phyloP scores from a whole-genome alignment of 225 moss, liverwort and hornwort genomes.

The Polytrichum formosum region DNA sequence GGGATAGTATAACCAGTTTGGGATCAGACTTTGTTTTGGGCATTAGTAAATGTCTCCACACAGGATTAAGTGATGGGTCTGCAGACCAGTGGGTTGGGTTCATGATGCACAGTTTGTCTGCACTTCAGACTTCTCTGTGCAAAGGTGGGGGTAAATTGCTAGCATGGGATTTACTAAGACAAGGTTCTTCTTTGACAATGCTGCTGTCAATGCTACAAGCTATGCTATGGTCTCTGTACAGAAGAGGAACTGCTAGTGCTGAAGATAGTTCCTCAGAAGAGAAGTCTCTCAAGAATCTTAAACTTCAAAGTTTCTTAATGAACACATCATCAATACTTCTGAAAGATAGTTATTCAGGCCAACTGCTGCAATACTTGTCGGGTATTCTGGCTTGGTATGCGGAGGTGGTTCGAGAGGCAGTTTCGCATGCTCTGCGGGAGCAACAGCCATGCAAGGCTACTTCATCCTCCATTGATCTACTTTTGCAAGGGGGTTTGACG shows the following conservation, averaged over 20 bases:
- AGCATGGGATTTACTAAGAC: slow-evolving; percentile 91
- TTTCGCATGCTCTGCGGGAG: slow-evolving; percentile 64
- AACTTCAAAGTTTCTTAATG: slow-evolving; percentile 36
- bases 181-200: slow-evolving; percentile 68
- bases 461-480: slow-evolving; percentile 53
- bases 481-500: slow-evolving; percentile 66
- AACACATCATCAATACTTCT: slow-evolving; percentile 32
- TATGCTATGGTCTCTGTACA: slow-evolving; percentile 33
- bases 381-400: slow-evolving; percentile 68
- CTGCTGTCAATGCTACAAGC: slow-evolving; percentile 84
- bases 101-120: slow-evolving; percentile 51
- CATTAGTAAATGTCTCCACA: slow-evolving; percentile 68
- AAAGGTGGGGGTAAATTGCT: slow-evolving; percentile 53
- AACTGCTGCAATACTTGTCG: slow-evolving; percentile 60
- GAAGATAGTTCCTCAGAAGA: slow-evolving; percentile 18
- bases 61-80: slow-evolving; percentile 27
- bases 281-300: slow-evolving; percentile 3
- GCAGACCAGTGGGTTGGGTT: slow-evolving; percentile 63
- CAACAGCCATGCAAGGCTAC: slow-evolving; percentile 50
- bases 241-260: slow-evolving; percentile 14
- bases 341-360: slow-evolving; percentile 43
- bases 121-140: slow-evolving; percentile 50
- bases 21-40: slow-evolving; percentile 77
- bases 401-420: slow-evolving; percentile 60
- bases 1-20: slow-evolving; percentile 27